Percentiles rank a stretch among this genome's conserved stretches.
These are phyloP conservation scores for Diplodia mutila DNA, from an alignment of 2,329 filamentous ascomycete species.

Conservation along the genomic window DNA sequence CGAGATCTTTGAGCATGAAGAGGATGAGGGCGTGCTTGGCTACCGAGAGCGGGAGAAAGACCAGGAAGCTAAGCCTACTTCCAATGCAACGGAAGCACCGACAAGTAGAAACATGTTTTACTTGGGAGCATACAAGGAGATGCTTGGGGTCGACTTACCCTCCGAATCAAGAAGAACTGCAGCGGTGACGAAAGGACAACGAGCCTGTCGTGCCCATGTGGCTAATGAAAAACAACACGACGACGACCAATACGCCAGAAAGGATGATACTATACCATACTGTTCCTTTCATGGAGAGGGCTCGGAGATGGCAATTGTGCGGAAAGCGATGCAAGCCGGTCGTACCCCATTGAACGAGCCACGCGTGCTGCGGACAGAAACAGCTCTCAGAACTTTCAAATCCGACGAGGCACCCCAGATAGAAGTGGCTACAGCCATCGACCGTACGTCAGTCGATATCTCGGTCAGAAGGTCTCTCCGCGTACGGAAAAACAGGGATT, in stretches of 20 bases:
- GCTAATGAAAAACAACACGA: neutral
- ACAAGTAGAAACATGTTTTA: neutral
- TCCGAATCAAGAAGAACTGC: neutral
- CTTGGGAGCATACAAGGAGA: neutral
- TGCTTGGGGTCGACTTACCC: neutral
- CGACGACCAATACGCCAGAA: neutral
- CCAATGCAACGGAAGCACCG: neutral
- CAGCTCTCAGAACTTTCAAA: too few relatives aligned
- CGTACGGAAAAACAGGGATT: neutral
- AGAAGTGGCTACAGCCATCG: neutral
- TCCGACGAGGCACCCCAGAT: neutral
- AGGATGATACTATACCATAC: too few relatives aligned
- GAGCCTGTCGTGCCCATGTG: neutral
- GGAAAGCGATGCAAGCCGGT: too few relatives aligned
- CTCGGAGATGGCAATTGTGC: too few relatives aligned
- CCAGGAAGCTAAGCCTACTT: neutral
- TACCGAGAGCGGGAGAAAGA: too few relatives aligned
- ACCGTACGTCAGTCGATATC: neutral
- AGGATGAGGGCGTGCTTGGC: too few relatives aligned
- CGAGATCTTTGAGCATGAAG: neutral
- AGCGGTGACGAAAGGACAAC: neutral
- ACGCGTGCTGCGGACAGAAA: too few relatives aligned
- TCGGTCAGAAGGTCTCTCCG: neutral
- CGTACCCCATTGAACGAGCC: too few relatives aligned
- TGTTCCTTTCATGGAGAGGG: too few relatives aligned